Base-by-base conservation (phyloP, 495 filamentous ascomycete genomes). In the Thozetella sp. region DNA sequence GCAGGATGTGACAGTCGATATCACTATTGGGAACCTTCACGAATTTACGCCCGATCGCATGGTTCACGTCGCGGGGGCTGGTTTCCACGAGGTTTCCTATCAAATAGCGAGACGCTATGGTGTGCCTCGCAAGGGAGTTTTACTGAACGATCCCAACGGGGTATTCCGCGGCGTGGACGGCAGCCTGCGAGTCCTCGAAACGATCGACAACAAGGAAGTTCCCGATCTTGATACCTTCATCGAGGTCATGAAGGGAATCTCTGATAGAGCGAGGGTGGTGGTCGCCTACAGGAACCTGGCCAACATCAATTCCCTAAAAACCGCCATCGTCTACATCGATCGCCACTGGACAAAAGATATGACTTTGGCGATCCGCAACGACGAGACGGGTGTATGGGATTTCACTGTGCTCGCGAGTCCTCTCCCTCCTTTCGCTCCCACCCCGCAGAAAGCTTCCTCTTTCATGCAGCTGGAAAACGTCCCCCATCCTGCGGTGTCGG, bases 41-140 rank as follows among this genome's bases (percentile, higher is more conserved):
- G 85, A 83, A 25, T 98, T 99, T 68, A 97, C 93, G 9, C 95
- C 95, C 9, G 93, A 97, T 71, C 89, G 93, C 53, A 98, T 97
- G 68, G 91, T 97, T 46, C 90, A 92, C 11, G 94, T 97, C 24
- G 90, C 92, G 53, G 96, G 95, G 25, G 95, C 87, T 19, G 91
- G 92, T 51, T 97, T 99, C 77, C 95, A 99, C 71, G 82, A 96
- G 68, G 80, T 98, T 17, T 98, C 95, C 0, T 99, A 99, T 74
- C 96, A 98, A 70, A 90, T 96, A 70, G 90, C 96, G 13, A 88
- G 95, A 3, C 80, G 97, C 2, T 98, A 97, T 70, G 93, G 93
- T 26, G 92, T 99, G 45, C 85, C 95, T 2, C 89, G 89, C 59
- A 90, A 92, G 66, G 92, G 95, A 30, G 95, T 99, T 19, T 99